Evolutionary conservation across 805 yeast genomes (phyloP), one percentile per base, ranked within the genome.

Genomic region (Kodamaea leandrae): DNA sequence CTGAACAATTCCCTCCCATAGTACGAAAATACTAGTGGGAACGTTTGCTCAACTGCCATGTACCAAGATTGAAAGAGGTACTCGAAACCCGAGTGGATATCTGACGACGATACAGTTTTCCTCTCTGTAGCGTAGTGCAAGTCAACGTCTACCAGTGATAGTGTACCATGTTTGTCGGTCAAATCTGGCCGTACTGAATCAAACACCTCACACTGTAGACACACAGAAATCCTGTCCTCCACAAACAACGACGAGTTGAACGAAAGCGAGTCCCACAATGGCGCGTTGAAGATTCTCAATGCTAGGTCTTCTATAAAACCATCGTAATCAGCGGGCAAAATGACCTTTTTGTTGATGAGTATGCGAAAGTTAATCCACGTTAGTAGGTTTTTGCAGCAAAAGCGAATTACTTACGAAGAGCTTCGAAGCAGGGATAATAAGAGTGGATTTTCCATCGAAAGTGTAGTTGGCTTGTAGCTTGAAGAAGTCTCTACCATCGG

Each of bases 21-120:
- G 33, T 39, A 52, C 13, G 63, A 58, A 25, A 55, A 57, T 4
- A 53, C 47, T 18, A 57, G 47, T 10, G 63, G 63, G 28, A 38
- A 53, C 21, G 39, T 47, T 43, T 44, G 50, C 41, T 58, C 63
- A n/a, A 53, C 45, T 21, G 54, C 48, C 18, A 56, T 19, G 15
- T 55, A 17, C 39, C 57, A 46, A 5, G 59, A 51, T 4, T 46
- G 28, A 13, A 53, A 43, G 35, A 47, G 41, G 26, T 57, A 56
- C 34, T 57, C 51, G 17, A 57, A 32, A 13, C 43, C 42, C 14
- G 19, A 14, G 17, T 13, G 15, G 7, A 27, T 27, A 10, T 27
- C 17, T 6, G 4, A n/a, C 7, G 15, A 10, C 15, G 32, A 4
- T 13, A 27, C 10, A 9, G 32, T 13, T 6, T 14, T 13, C 10